Evolutionary conservation across 495 filamentous ascomycete genomes (phyloP).

Genomic region (Bacidia gigantensis): DNA sequence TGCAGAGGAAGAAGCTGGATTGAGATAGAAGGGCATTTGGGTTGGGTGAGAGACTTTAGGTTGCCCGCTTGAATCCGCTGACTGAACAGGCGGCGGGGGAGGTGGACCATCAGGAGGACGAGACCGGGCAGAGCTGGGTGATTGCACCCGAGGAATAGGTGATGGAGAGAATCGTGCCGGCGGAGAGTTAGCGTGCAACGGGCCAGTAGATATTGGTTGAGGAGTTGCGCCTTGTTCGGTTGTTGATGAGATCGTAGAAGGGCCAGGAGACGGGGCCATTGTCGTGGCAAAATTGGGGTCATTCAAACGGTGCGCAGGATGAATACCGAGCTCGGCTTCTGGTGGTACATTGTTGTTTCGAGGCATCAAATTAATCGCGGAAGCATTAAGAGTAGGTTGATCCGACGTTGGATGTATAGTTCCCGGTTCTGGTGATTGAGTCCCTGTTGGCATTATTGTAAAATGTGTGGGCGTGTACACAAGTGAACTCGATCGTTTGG

Average conservation of each 20-base stretch:
- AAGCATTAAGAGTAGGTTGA: slow-evolving; percentile 10
- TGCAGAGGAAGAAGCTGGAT: slow-evolving; percentile 17
- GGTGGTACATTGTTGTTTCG: slow-evolving; percentile 2
- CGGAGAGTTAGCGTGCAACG: slow-evolving; percentile 5
- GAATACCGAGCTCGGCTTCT: slow-evolving; percentile 12
- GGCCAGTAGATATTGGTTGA: slow-evolving; percentile 14
- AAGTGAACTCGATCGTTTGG: slow-evolving; percentile 19
- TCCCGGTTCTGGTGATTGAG: slow-evolving; percentile 3
- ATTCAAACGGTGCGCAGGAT: slow-evolving; percentile 13
- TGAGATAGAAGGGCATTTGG: slow-evolving; percentile 18
- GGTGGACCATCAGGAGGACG: slow-evolving; percentile 4
- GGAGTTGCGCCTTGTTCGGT: slow-evolving; percentile 16
- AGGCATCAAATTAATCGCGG: slow-evolving; percentile 7
- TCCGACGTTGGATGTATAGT: slow-evolving; percentile 11
- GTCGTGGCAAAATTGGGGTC: slow-evolving; percentile 4
- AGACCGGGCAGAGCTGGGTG: not conserved
- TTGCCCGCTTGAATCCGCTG: slow-evolving; percentile 1
- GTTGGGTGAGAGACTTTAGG: slow-evolving; percentile 14
- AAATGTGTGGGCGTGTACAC: slow-evolving; percentile 8
- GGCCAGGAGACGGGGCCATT: not conserved
- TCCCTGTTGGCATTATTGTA: not conserved
- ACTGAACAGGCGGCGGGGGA: slow-evolving; percentile 3
- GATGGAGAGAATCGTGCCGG: slow-evolving; percentile 10
- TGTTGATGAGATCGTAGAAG: slow-evolving; percentile 10
- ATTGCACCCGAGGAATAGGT: slow-evolving; percentile 1